Base-by-base conservation (phyloP, 768 basidiomycete genomes). In the Hypholoma fasciculare region DNA sequence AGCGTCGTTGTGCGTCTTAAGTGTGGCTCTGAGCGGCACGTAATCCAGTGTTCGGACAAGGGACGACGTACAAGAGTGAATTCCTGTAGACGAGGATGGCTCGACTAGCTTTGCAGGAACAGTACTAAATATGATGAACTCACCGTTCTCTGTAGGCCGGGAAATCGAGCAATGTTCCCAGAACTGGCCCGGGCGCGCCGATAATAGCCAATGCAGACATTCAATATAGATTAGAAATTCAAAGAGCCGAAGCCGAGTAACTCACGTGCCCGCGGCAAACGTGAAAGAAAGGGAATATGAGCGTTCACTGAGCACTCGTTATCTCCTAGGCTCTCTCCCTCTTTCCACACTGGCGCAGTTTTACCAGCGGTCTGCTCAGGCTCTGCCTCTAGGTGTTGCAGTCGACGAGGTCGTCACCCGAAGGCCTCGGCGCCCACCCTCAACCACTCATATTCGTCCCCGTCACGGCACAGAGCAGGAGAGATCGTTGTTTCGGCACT, bases 131-230 rank as follows among this genome's bases (percentile, higher is more conserved):
- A n/a, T n/a, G n/a, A n/a, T n/a, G 27, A 42, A 56, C 63, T 57
- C 67, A 86, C 89, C 89, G 90, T 71, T 85, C 74, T 16, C 74
- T 74, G 62, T 90, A 90, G 4, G 80, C 77, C 1, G 72, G 66
- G 70, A 90, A 89, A 67, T 89, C 85, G 73, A 69, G 78, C 42
- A 91, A 59, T 4, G 82, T 76, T 71, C 65, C 89, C 89, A 91
- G 1, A 89, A 86, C 61, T 76, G 74, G 9, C 87, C 79, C 67
- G 0, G 86, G 82, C 1, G 89, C 87, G 63, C 88, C 80, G 50
- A 90, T 89, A 4, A 76, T 61, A 2, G 74, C 72, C 0, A 82
- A 82, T 7, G 77, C 76, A 1, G 74, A 72, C 4, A 78, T 30
- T 30, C 4, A 7, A 7, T 4, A 30, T n/a, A n/a, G n/a, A n/a